Conservation (phyloP, 1,139 yeast genomes). For the Kodamaea sp. region DNA sequence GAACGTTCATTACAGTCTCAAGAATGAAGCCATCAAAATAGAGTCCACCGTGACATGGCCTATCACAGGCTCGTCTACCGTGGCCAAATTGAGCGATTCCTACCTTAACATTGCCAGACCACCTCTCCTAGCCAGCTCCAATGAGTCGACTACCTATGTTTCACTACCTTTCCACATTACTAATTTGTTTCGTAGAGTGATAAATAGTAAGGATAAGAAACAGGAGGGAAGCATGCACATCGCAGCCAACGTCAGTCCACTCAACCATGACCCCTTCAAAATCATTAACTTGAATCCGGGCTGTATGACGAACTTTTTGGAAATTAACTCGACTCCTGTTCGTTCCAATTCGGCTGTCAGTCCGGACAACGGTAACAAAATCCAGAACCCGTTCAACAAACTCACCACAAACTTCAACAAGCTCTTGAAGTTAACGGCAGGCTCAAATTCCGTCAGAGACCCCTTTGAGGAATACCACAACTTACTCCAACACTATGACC, state of each 20-base stretch:
- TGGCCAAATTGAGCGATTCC: constrained; percentile 25
- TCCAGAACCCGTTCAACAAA: constrained; percentile 35
- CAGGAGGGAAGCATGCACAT: constrained; percentile 52
- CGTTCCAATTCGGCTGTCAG: not conserved
- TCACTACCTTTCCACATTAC: constrained; percentile 45
- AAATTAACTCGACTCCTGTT: constrained; percentile 5
- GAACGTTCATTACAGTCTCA: constrained; percentile 34
- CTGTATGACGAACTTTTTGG: constrained; percentile 35
- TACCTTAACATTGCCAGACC: constrained; percentile 46
- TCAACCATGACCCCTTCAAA: constrained; percentile 53
- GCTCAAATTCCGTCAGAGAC: constrained; percentile 3
- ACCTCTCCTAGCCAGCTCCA: constrained; percentile 26
- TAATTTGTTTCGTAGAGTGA: constrained; percentile 30
- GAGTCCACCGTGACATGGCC: constrained; percentile 34
- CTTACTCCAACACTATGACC: constrained; percentile 5
- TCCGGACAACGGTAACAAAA: not conserved
- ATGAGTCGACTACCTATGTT: constrained; percentile 46
- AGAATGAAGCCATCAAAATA: constrained; percentile 12
- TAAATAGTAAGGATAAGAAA: constrained; percentile 30
- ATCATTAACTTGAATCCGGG: constrained; percentile 58
- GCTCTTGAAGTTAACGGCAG: constrained; percentile 26
- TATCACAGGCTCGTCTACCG: constrained; percentile 22
- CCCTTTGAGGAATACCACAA: constrained; percentile 5
- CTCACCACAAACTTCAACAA: constrained; percentile 35
- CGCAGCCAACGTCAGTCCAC: constrained; percentile 57